phyloP scores from a whole-genome alignment of 2,329 filamentous ascomycete species.

The Pyricularia grisea region DNA sequence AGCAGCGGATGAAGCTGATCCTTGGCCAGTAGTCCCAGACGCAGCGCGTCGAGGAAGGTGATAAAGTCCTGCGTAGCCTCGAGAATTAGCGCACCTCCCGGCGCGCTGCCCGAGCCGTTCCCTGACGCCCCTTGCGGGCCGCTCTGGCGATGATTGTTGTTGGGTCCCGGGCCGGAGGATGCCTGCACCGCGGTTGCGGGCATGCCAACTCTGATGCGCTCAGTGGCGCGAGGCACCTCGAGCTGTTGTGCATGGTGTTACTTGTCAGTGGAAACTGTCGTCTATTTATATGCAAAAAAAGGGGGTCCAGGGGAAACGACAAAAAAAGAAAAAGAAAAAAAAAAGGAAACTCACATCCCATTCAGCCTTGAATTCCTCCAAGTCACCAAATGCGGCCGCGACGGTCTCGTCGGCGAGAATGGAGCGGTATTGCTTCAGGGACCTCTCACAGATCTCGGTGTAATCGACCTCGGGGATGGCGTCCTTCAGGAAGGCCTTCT shows the following conservation, averaged over 20 bases:
- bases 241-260: slow-evolving; percentile 46
- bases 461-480: slow-evolving; percentile 87
- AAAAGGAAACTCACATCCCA: slow-evolving; percentile 64
- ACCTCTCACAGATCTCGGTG: slow-evolving; percentile 88
- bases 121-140: slow-evolving; percentile 60
- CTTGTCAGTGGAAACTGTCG: not conserved
- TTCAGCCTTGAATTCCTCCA: slow-evolving; percentile 83
- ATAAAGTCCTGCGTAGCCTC: slow-evolving; percentile 98
- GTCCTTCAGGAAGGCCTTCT: slow-evolving; percentile 95
- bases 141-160: slow-evolving; percentile 23
- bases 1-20: slow-evolving; percentile 93
- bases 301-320: not conserved
- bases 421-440: slow-evolving; percentile 94
- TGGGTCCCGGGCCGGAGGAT: slow-evolving; percentile 33
- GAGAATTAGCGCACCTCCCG: slow-evolving; percentile 61
- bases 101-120: slow-evolving; percentile 29
- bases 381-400: slow-evolving; percentile 73
- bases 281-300: not conserved
- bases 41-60: slow-evolving; percentile 90
- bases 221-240: slow-evolving; percentile 88
- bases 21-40: slow-evolving; percentile 85
- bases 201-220: slow-evolving; percentile 84
- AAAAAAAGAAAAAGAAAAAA: not conserved
- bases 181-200: slow-evolving; percentile 68
- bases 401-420: slow-evolving; percentile 86